These are phyloP conservation scores for Xylariaceae sp. DNA, from an alignment of 2,329 filamentous ascomycete genomes.

Conservation along the genomic window DNA sequence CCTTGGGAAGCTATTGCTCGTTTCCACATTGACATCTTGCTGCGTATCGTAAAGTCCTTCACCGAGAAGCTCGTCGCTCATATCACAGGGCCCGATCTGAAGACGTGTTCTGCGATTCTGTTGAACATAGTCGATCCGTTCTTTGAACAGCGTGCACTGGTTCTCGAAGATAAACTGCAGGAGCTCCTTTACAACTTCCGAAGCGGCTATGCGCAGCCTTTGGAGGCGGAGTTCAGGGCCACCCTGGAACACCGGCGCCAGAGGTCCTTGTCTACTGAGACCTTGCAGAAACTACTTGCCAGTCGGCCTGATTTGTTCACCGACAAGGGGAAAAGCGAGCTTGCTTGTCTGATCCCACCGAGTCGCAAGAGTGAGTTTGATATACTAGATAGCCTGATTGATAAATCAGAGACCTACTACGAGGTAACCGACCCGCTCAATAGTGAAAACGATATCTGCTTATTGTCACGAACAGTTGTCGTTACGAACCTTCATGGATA, in stretches of 20 bases:
- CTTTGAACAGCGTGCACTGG: slow-evolving; percentile 25
- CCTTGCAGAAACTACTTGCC: slow-evolving; percentile 18
- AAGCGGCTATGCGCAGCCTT: slow-evolving; percentile 32
- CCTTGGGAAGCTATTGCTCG: slow-evolving; percentile 38
- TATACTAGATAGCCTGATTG: slow-evolving; percentile 35
- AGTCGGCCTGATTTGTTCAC: slow-evolving; percentile 27
- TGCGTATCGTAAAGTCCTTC: slow-evolving; percentile 32
- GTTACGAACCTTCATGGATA: slow-evolving; percentile 33
- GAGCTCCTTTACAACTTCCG: slow-evolving; percentile 38
- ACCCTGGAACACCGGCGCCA: slow-evolving; percentile 14
- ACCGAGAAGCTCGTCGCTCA: slow-evolving; percentile 35
- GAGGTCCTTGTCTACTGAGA: slow-evolving; percentile 14
- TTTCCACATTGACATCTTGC: slow-evolving; percentile 33
- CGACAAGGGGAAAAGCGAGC: slow-evolving; percentile 18
- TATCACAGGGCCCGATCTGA: slow-evolving; percentile 28
- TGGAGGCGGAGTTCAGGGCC: slow-evolving; percentile 32
- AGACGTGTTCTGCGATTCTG: slow-evolving; percentile 25
- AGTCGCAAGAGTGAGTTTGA: slow-evolving; percentile 31
- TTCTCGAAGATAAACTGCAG: slow-evolving; percentile 34
- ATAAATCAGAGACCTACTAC: slow-evolving; percentile 43
- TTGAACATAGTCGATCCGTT: slow-evolving; percentile 25
- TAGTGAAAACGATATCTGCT: background rate
- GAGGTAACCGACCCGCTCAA: slow-evolving; percentile 29
- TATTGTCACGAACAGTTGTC: slow-evolving; percentile 22
- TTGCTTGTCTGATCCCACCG: background rate